Conservation (phyloP, 495 filamentous ascomycete species). For the Chaetomidium leptoderma region DNA sequence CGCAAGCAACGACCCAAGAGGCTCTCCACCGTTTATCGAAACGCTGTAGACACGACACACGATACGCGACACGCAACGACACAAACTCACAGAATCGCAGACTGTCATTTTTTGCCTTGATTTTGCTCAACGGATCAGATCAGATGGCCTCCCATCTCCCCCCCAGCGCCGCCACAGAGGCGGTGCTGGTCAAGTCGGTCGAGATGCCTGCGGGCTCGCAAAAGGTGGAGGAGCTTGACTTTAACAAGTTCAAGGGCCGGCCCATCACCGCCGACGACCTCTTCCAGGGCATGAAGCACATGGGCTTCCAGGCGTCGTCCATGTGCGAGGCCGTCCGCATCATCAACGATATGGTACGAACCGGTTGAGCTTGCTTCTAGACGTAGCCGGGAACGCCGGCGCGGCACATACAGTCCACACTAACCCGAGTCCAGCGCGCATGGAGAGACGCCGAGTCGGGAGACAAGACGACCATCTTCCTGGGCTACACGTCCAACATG, state of each 20-base stretch:
- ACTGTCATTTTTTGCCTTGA: too few species aligned
- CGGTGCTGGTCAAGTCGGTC: conserved; percentile 83
- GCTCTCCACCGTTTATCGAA: too few species aligned
- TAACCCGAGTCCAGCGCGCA: conserved; percentile 52
- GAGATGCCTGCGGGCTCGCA: conserved; percentile 70
- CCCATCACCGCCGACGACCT: conserved; percentile 82
- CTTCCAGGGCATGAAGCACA: conserved; percentile 71
- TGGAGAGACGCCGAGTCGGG: conserved; percentile 71
- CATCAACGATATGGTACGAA: conserved; percentile 87
- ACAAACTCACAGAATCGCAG: neutral
- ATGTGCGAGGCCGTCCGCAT: conserved; percentile 80
- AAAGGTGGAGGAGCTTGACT: conserved; percentile 82
- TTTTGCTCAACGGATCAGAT: neutral
- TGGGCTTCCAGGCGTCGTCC: conserved; percentile 89
- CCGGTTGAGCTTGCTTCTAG: conserved; percentile 3
- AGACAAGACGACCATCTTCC: conserved; percentile 81
- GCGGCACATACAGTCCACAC: neutral
- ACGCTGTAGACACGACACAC: too few species aligned
- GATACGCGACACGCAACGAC: too few species aligned
- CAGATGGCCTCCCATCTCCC: conserved; percentile 38
- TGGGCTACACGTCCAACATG: conserved; percentile 94
- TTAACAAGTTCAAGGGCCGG: conserved; percentile 68
- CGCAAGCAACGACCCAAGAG: too few species aligned
- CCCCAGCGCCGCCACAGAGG: conserved; percentile 68
- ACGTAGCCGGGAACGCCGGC: neutral